Conservation (phyloP, 2,329 filamentous ascomycete genomes). For the Lecanoromycetidae sp. region DNA sequence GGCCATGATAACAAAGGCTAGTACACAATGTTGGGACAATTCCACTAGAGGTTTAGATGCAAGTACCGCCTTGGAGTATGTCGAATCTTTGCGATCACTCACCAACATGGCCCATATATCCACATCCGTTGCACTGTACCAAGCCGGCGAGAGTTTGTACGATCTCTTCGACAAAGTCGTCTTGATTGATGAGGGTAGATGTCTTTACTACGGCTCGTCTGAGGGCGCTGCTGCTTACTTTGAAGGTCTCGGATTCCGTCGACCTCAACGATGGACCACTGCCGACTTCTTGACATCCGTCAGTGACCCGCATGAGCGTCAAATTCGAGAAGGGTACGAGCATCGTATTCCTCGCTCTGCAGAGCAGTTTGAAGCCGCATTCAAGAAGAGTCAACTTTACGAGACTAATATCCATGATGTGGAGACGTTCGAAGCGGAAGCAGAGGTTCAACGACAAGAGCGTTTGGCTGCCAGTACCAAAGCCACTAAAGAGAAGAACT, state of each 20-base stretch:
- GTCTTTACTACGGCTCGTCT: conserved; percentile 58
- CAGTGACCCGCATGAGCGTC: conserved; percentile 48
- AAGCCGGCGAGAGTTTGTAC: conserved; percentile 44
- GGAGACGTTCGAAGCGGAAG: conserved; percentile 40
- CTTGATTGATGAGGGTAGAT: conserved; percentile 55
- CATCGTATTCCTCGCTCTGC: conserved; percentile 43
- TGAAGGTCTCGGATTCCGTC: conserved; percentile 57
- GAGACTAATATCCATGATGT: conserved; percentile 37
- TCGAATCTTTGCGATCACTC: conserved; percentile 51
- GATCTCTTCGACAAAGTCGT: conserved; percentile 56
- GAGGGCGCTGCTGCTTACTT: conserved; percentile 58
- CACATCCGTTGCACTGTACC: conserved; percentile 58
- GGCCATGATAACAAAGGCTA: conserved; percentile 55
- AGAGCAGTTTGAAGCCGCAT: conserved; percentile 43
- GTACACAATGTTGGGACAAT: conserved; percentile 65
- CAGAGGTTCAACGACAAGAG: conserved; percentile 31
- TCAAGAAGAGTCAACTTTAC: conserved; percentile 36
- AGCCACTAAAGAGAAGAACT: conserved; percentile 38
- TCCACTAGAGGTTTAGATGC: conserved; percentile 62
- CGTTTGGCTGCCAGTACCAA: conserved; percentile 29
- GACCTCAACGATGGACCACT: conserved; percentile 58
- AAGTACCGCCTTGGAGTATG: conserved; percentile 61
- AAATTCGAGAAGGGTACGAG: conserved; percentile 45
- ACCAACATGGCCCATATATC: conserved; percentile 53
- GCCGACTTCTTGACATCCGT: conserved; percentile 70